phyloP scores from a whole-genome alignment of 2,329 filamentous ascomycete species.

The Aspergillus sp. region DNA sequence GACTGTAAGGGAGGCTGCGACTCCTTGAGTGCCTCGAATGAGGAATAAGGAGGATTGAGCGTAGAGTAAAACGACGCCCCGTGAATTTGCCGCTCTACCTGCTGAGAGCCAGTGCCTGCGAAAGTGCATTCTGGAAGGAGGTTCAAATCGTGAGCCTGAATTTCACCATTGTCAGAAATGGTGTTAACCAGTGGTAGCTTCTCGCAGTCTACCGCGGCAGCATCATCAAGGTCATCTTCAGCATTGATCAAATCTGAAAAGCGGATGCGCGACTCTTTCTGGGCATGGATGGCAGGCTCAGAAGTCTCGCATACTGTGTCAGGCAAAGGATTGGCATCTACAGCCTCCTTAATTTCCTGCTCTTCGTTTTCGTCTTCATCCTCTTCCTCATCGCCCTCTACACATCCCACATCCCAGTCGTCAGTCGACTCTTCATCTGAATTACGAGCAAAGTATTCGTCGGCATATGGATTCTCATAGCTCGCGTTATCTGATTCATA shows the following conservation, averaged over 20 bases:
- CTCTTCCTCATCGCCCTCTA: neutral
- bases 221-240: neutral
- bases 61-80: neutral
- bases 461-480: constrained; percentile 1
- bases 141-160: neutral
- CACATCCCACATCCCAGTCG: neutral
- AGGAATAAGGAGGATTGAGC: neutral
- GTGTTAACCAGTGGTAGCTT: neutral
- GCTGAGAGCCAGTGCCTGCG: neutral
- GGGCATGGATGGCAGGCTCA: constrained; percentile 7
- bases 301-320: constrained; percentile 3
- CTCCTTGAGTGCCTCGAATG: neutral
- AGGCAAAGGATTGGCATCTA: constrained; percentile 7
- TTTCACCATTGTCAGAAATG: neutral
- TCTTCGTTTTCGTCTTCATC: constrained; percentile 12
- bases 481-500: neutral
- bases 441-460: constrained; percentile 4
- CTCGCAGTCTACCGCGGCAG: neutral
- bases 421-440: constrained; percentile 7
- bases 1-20: neutral
- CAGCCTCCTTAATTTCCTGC: constrained; percentile 5
- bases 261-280: neutral
- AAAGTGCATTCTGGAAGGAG: neutral
- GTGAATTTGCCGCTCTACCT: neutral
- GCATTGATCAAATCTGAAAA: neutral